Base-by-base conservation (phyloP, 192 early-diverging fungal species). In the Linderina pennispora region DNA sequence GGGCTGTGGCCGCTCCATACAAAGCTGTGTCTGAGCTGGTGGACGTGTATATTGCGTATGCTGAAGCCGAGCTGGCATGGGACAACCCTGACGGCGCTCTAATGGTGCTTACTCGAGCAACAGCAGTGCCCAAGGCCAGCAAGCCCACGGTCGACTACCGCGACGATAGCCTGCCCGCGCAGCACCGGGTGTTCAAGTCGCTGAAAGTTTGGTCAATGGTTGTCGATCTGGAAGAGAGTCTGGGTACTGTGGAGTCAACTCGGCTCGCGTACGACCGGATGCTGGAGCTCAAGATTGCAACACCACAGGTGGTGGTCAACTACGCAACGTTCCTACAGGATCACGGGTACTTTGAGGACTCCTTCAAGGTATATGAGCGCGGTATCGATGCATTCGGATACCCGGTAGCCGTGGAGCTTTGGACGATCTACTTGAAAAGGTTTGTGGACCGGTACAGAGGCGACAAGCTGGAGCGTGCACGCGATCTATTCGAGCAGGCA, bases 401-500 rank as follows among this genome's bases (percentile, higher is more conserved):
- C 57, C 94, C 97, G 0, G 88, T 96, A 43, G 93, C 97, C 1
- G 87, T 93, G 58, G 97, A 99, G 50, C 75, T 99, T 32, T 99
- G 97, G 97, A 94, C 88, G 62, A 70, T 94, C 16, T 99, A 99
- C 72, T 69, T 99, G 37, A 68, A 77, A 11, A 84, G 86, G 51
- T 97, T 98, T 48, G 70, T 92, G 18, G 56, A 58, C 13, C 88
- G 94, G 23, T 95, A 92, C 62, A 86, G 80, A n/a, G 90, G 85
- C 22, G 52, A 78, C 2, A 88, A 92, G 55, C 55, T 97, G 3
- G 97, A 99, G 70, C 81, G 97, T 15, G 67, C 91, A 0, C 80
- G 97, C 50, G 97, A 97, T 59, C 72, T 99, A 39, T 96, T 93
- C 49, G 97, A 99, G 71, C 87, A 94, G 62, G 91, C 97, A 14